Percentiles rank a stretch among this genome's conserved stretches.
phyloP scores from a whole-genome alignment of 2,329 filamentous ascomycete genomes.

The Cladophialophora psammophila region DNA sequence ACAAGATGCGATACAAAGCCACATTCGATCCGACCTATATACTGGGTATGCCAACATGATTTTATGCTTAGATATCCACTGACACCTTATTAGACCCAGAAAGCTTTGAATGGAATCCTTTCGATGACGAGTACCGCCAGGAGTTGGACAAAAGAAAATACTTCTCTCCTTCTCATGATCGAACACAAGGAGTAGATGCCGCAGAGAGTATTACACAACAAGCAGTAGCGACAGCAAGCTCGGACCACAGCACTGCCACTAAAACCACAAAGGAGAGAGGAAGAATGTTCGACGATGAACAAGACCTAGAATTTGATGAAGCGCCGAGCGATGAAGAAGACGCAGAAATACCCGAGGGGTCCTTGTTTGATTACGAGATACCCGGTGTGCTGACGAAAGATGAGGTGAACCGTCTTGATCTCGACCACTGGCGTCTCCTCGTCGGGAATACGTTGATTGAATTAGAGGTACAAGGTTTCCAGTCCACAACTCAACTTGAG shows the following conservation, averaged over 20 bases:
- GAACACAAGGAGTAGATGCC: constrained; percentile 22
- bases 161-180: constrained; percentile 54
- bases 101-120: constrained; percentile 53
- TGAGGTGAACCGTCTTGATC: constrained; percentile 51
- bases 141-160: constrained; percentile 54
- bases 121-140: constrained; percentile 51
- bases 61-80: not conserved
- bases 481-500: not conserved
- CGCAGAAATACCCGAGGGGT: constrained; percentile 43
- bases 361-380: constrained; percentile 56
- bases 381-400: constrained; percentile 55
- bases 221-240: constrained; percentile 14
- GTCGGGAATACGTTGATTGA: constrained; percentile 52
- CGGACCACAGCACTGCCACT: constrained; percentile 30
- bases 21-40: constrained; percentile 56
- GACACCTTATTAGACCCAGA: constrained; percentile 52
- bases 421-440: constrained; percentile 54
- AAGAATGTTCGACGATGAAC: constrained; percentile 33
- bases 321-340: constrained; percentile 48
- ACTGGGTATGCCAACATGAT: constrained; percentile 49
- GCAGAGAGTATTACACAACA: not conserved
- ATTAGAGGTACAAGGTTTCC: constrained; percentile 47
- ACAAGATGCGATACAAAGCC: constrained; percentile 61
- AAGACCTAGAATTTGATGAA: constrained; percentile 42
- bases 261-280: constrained; percentile 33